Evolutionary conservation across 2,329 filamentous ascomycete species (phyloP).

Genomic region (Chalaropsis thielavioides): DNA sequence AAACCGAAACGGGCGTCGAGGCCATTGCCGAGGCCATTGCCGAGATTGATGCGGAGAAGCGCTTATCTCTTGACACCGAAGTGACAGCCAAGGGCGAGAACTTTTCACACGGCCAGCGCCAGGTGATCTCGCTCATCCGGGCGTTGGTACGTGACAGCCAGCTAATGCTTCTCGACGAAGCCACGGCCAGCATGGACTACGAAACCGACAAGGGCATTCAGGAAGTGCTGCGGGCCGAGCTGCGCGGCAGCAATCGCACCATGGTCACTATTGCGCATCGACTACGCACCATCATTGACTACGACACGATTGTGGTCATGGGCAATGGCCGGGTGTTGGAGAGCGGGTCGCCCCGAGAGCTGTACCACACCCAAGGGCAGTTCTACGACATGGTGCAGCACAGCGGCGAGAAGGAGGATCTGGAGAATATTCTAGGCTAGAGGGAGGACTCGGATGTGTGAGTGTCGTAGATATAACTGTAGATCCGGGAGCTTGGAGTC

Average conservation of each 20-base stretch:
- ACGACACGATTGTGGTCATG: conserved; percentile 37
- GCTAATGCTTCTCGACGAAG: conserved; percentile 36
- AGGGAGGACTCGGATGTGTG: background rate
- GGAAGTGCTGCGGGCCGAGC: conserved; percentile 32
- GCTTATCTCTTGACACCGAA: conserved; percentile 27
- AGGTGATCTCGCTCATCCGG: conserved; percentile 34
- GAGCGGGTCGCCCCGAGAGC: conserved; percentile 33
- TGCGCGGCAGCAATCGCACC: conserved; percentile 31
- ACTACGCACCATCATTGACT: conserved; percentile 37
- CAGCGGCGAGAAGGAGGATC: conserved; percentile 35
- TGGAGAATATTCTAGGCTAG: conserved; percentile 13
- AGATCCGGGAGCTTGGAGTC: too few relatives aligned
- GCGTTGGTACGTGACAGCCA: conserved; percentile 34
- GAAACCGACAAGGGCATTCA: conserved; percentile 35
- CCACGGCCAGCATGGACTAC: conserved; percentile 36
- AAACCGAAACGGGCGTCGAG: background rate
- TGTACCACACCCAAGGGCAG: conserved; percentile 31
- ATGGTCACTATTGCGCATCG: conserved; percentile 37
- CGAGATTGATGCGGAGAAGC: conserved; percentile 18
- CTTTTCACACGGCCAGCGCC: conserved; percentile 35
- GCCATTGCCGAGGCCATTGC: conserved; percentile 10
- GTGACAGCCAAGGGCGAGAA: conserved; percentile 33
- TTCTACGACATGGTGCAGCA: conserved; percentile 43
- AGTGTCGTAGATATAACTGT: background rate
- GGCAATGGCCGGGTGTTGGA: conserved; percentile 32